A percentile compares a stretch with the other conserved stretches of the same genome.
Evolutionary conservation across 768 basidiomycete species (phyloP).

Genomic region (Piloderma croceum): DNA sequence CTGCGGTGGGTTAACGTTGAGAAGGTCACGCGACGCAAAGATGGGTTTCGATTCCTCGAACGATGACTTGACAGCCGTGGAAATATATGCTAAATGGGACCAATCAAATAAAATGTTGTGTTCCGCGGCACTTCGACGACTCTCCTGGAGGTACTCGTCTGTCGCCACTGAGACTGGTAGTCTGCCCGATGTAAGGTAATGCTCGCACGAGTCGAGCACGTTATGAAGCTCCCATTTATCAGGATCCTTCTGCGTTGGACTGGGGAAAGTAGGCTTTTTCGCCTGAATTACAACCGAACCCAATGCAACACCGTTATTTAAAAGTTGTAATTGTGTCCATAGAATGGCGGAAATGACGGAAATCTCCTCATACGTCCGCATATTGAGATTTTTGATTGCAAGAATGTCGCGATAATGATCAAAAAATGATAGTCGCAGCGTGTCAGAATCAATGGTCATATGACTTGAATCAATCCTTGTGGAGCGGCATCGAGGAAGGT

Average conservation of each 20-base stretch:
- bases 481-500: constrained; percentile 36
- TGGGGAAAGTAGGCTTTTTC: constrained; percentile 21
- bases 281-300: constrained; percentile 57
- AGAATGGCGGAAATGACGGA: constrained; percentile 54
- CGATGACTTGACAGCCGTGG: constrained; percentile 47
- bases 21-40: constrained; percentile 35
- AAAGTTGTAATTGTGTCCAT: constrained; percentile 62
- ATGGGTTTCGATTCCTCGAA: constrained; percentile 5
- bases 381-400: constrained; percentile 40
- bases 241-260: constrained; percentile 30
- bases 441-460: constrained; percentile 46
- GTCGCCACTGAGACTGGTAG: constrained; percentile 41
- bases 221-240: constrained; percentile 60
- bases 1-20: constrained; percentile 37
- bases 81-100: constrained; percentile 57
- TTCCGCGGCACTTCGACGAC: constrained; percentile 31
- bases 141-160: constrained; percentile 51
- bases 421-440: constrained; percentile 53
- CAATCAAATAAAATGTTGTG: constrained; percentile 62
- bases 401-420: constrained; percentile 45
- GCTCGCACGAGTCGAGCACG: constrained; percentile 44
- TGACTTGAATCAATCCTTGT: constrained; percentile 36
- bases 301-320: constrained; percentile 59
- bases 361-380: constrained; percentile 63
- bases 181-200: constrained; percentile 38